A percentile compares a stretch with the other conserved stretches of the same genome.
phyloP scores from a whole-genome alignment of 495 filamentous ascomycete species.

The Penicillium argentinense region DNA sequence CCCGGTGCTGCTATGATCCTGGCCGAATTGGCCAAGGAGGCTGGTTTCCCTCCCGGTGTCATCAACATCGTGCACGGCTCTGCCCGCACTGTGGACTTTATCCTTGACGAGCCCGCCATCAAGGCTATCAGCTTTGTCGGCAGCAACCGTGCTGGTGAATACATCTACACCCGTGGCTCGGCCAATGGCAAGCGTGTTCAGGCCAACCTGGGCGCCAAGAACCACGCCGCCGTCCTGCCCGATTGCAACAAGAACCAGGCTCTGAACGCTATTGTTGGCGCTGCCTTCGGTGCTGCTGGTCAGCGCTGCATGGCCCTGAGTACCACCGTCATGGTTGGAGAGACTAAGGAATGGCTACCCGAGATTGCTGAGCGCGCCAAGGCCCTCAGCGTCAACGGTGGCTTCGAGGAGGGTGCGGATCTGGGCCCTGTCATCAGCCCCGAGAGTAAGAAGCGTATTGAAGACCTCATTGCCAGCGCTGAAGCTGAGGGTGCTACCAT shows the following conservation, averaged over 20 bases:
- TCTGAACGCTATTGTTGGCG: conserved; percentile 89
- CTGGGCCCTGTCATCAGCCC: conserved; percentile 95
- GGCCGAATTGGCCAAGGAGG: conserved; percentile 85
- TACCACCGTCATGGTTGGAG: conserved; percentile 89
- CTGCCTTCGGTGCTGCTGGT: conserved; percentile 94
- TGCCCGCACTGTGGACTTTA: conserved; percentile 91
- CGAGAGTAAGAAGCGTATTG: conserved; percentile 89
- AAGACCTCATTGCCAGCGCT: conserved; percentile 81
- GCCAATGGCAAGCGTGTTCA: conserved; percentile 94
- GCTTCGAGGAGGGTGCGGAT: conserved; percentile 92
- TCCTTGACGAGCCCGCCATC: conserved; percentile 92
- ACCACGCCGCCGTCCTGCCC: conserved; percentile 92
- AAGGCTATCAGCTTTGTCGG: conserved; percentile 99
- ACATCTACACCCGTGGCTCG: conserved; percentile 88
- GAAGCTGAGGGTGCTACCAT: conserved; percentile 94
- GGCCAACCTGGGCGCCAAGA: conserved; percentile 97
- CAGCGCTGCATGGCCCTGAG: conserved; percentile 98
- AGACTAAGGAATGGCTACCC: conserved; percentile 88
- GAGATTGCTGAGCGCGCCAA: conserved; percentile 93
- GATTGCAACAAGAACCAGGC: conserved; percentile 99
- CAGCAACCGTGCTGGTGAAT: conserved; percentile 94
- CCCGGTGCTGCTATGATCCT: conserved; percentile 99
- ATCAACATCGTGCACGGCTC: conserved; percentile 94
- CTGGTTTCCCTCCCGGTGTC: conserved; percentile 91
- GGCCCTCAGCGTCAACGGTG: conserved; percentile 84